Base-by-base conservation (phyloP, 805 yeast species). In the Monosporozyma servazzii region DNA sequence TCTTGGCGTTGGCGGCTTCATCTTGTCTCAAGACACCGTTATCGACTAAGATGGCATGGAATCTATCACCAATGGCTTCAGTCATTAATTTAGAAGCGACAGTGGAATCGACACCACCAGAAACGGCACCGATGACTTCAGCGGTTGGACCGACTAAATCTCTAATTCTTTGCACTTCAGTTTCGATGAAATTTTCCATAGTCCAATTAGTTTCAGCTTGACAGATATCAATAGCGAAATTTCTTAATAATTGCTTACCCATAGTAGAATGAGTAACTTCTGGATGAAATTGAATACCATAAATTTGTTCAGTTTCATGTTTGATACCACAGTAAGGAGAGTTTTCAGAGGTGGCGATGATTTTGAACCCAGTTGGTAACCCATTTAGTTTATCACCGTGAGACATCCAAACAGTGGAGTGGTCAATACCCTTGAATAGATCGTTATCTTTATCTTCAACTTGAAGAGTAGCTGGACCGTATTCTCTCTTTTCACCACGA, bases 71-170 rank as follows among this genome's bases (percentile, higher is more conserved):
- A 71, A 93, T 93, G 58, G 99, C 99, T 75, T 87, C 96, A 58
- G 88, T 84, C 96, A 93, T 86, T 68, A 93, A 79, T 77, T 91
- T 93, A 58, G 99, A 97, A 59, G 97, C 99, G 54, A 93, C 99
- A 47, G 99, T 93, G 49, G 99, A 93, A 74, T 93, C 99, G 56
- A 93, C 99, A 76, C 99, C 99, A 65, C 99, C 99, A 49, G 96
- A 88, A 58, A 93, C 99, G 51, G 99, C 99, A 74, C 99, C 99
- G 66, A 93, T 93, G 58, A 93, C 99, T 74, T 93, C 98, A 52
- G 96, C 98, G 52, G 89, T 84, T 59, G 96, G 97, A 49, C 99
- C 99, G 60, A 93, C 97, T 58, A 91, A 76, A 50, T 80, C 77
- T 71, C 89, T 81, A 62, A 93, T 93, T 73, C 99, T 84, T 60